Evolutionary conservation across 805 yeast genomes (phyloP), one percentile per base, ranked within the genome.

Genomic region (Yamadazyma tumulicola): DNA sequence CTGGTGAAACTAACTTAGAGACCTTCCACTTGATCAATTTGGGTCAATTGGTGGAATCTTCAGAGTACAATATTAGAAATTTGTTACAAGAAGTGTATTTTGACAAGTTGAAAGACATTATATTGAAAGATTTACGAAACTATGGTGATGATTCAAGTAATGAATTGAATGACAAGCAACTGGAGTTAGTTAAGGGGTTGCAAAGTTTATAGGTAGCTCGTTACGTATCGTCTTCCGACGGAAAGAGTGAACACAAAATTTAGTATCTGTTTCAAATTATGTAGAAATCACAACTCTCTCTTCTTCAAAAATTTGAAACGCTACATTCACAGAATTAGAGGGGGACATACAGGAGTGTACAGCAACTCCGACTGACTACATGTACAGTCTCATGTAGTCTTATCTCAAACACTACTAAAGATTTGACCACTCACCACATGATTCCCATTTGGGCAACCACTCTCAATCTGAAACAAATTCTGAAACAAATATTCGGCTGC

Each of bases 11-110:
- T 4, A 58, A 59, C 32, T 73, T 75, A 38, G 76, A 72, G 32
- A 59, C 75, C 18, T 72, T 80, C n/a, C 97, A 93, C 55, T 74
- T 91, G 32, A 79, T 88, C 20, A 89, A 89, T 53, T 63, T 91
- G 41, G 98, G 98, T 19, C 67, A 83, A 3, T 57, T 88, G 43
- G 75, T 93, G 10, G 98, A 91, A 60, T 95, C 86, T 42, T 73
- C 85, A 27, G 98, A 91, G 63, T 79, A 82, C 41, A 86, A 83
- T 55, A 67, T 91, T 64, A 76, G 98, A 59, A 85, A 85, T 48
- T 67, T 85, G 67, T 69, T 91, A 44, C 95, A 91, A 57, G 95
- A 87, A 44, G 97, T 91, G 18, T 91, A 91, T 57, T 91, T 91
- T 54, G 97, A 95, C 49, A 91, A 91, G 66, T 85, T 96, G 13